Evolutionary conservation across 2,329 filamentous ascomycete species (phyloP).

Genomic region (Diaporthe sp.): DNA sequence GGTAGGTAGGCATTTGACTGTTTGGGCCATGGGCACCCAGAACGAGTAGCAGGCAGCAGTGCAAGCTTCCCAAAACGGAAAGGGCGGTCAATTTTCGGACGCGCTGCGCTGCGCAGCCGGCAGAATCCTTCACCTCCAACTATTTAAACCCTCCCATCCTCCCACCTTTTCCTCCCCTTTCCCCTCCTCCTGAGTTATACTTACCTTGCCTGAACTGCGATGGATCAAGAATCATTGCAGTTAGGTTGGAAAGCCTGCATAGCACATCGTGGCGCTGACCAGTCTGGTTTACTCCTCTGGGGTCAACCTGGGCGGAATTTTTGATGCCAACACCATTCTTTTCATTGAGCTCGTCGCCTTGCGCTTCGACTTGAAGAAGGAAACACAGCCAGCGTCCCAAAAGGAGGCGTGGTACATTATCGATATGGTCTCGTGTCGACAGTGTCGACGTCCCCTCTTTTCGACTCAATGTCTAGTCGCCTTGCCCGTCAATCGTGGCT

Average conservation of each 20-base stretch:
- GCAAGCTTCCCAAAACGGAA: neutral
- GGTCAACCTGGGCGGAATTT: conserved; percentile 18
- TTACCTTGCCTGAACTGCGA: neutral
- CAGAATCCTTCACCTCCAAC: neutral
- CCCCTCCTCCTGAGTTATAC: neutral
- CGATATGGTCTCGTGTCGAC: no score
- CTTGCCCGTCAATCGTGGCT: no score
- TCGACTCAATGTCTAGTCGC: no score
- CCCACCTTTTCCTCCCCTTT: neutral
- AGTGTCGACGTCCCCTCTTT: no score
- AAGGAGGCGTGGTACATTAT: no score
- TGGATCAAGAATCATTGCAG: conserved; percentile 22
- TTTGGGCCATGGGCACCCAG: no score
- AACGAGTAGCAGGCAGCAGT: no score
- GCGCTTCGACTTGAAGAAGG: conserved; percentile 30
- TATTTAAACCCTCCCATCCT: conserved; percentile 4
- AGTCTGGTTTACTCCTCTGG: conserved; percentile 22
- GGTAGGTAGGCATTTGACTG: no score
- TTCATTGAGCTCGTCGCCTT: conserved; percentile 29
- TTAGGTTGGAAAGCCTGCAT: conserved; percentile 30
- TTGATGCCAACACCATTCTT: conserved; percentile 5
- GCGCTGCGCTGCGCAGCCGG: neutral
- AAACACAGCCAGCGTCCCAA: neutral
- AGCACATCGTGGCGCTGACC: conserved; percentile 28
- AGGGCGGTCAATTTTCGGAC: conserved; percentile 15